phyloP scores from a whole-genome alignment of 1,284 basidiomycete species.

The Xerocomus nothofagi region DNA sequence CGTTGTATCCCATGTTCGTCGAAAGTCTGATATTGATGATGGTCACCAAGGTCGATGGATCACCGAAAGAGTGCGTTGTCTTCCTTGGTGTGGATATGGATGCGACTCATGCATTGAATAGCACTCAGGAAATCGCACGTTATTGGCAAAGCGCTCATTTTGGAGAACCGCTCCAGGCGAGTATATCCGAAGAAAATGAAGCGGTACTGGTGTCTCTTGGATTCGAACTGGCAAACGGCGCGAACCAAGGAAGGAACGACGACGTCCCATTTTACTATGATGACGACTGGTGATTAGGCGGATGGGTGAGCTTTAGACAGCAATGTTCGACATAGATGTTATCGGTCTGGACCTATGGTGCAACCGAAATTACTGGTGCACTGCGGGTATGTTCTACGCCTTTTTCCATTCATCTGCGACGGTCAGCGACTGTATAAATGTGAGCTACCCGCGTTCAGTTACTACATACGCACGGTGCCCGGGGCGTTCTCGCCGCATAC shows the following conservation, averaged over 20 bases:
- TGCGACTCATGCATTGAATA: background rate
- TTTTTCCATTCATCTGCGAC: no score
- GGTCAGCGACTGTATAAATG: no score
- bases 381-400: no score
- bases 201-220: background rate
- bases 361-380: no score
- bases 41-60: background rate
- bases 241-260: background rate
- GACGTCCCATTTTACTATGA: background rate
- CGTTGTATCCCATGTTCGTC: background rate
- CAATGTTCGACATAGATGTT: no score
- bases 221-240: background rate
- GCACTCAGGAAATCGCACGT: background rate
- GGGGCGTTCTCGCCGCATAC: no score
- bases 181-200: background rate
- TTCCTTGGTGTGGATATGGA: background rate
- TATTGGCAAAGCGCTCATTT: slow-evolving; percentile 5
- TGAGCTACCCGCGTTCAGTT: no score
- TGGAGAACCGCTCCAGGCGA: background rate
- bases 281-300: background rate
- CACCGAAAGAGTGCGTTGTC: slow-evolving; percentile 6
- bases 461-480: no score
- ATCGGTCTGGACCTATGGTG: no score
- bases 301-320: no score
- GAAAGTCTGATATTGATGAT: background rate